A percentile compares a stretch with the other conserved stretches of the same genome.
phyloP scores from a whole-genome alignment of 306 rosid genomes.

The Cicer yamashitae region DNA sequence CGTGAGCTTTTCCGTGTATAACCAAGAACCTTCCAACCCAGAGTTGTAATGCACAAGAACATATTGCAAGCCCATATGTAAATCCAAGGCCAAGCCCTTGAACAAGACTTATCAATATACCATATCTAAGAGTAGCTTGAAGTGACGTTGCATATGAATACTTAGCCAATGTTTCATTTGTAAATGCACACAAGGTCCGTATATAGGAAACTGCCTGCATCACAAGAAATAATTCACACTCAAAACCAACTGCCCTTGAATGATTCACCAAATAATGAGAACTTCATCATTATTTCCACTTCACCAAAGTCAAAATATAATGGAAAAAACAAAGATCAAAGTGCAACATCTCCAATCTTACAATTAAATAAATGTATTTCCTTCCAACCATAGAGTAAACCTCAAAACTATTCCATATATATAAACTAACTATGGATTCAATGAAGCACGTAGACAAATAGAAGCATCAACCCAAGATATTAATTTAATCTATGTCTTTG shows the following conservation, averaged over 20 bases:
- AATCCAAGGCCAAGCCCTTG: constrained; percentile 99
- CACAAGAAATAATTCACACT: constrained; percentile 42
- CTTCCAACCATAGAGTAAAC: constrained; percentile 34
- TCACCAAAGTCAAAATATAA: constrained; percentile 35
- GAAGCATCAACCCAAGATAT: constrained; percentile 24
- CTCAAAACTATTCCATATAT: constrained; percentile 6
- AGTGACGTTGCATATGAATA: constrained; percentile 98
- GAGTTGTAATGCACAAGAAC: constrained; percentile 98
- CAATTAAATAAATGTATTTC: constrained; percentile 30
- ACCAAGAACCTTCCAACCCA: constrained; percentile 98
- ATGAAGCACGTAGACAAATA: constrained; percentile 18
- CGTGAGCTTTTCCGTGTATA: constrained; percentile 65
- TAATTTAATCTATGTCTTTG: constrained; percentile 22
- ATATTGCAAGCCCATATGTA: constrained; percentile 98
- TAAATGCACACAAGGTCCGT: constrained; percentile 90
- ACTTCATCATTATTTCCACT: constrained; percentile 28
- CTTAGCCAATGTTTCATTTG: constrained; percentile 96
- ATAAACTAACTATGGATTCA: constrained; percentile 18
- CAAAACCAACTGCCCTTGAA: constrained; percentile 38
- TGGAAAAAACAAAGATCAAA: constrained; percentile 28
- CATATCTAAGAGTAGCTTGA: constrained; percentile 98
- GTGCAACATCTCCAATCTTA: constrained; percentile 20
- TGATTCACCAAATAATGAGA: constrained; percentile 37
- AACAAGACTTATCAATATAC: constrained; percentile 96
- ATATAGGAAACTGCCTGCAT: constrained; percentile 95